Evolutionary conservation across 73 alveolate genomes (phyloP).

Genomic region (Stentor coeruleus): DNA sequence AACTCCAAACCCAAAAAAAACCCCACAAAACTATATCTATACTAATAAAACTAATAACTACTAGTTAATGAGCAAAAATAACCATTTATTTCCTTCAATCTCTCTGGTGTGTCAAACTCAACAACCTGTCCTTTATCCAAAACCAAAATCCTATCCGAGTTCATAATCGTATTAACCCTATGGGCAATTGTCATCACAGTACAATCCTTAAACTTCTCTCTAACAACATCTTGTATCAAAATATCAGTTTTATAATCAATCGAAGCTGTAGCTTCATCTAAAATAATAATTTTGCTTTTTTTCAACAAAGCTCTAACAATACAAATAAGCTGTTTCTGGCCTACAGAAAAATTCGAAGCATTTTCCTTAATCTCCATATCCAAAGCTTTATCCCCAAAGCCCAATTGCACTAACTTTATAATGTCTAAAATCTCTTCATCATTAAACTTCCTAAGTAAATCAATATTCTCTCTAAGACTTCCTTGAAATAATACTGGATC

Average conservation of each 20-base stretch:
- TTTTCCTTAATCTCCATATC: slow-evolving; percentile 49
- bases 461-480: slow-evolving; percentile 46
- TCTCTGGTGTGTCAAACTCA: slow-evolving; percentile 80
- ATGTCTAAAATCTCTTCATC: slow-evolving; percentile 37
- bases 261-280: slow-evolving; percentile 98
- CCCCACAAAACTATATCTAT: too few relatives aligned
- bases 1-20: too few relatives aligned
- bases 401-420: slow-evolving; percentile 67
- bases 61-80: background rate
- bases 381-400: slow-evolving; percentile 38
- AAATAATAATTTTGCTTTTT: slow-evolving; percentile 65
- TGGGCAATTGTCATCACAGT: slow-evolving; percentile 91
- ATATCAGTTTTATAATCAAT: slow-evolving; percentile 90
- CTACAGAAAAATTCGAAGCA: slow-evolving; percentile 60
- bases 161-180: slow-evolving; percentile 82
- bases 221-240: slow-evolving; percentile 63
- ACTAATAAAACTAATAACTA: too few relatives aligned
- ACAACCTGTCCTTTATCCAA: slow-evolving; percentile 73
- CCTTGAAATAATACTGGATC: slow-evolving; percentile 49
- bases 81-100: slow-evolving; percentile 13
- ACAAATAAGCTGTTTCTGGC: slow-evolving; percentile 67
- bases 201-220: slow-evolving; percentile 65
- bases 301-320: slow-evolving; percentile 62
- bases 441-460: slow-evolving; percentile 37
- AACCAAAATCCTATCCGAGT: slow-evolving; percentile 80